These are phyloP conservation scores for Eruca vesicaria DNA, from an alignment of 441 rosid species.

Conservation along the genomic window DNA sequence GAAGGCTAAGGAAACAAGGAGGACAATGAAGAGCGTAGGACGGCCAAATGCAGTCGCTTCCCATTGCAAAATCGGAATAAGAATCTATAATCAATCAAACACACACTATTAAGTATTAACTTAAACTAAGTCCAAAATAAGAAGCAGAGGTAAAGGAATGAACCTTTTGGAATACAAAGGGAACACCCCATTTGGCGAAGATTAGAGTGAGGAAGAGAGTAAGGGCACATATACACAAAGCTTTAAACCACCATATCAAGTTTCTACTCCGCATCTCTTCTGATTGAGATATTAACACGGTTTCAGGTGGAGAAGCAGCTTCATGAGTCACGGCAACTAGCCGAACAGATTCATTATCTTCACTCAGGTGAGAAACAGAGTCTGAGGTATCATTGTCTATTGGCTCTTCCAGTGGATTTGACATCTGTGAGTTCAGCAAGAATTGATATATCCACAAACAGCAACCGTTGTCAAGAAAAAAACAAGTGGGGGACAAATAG, in stretches of 20 bases:
- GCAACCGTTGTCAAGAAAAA: constrained; percentile 4
- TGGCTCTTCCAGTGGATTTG: constrained; percentile 38
- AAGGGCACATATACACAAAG: constrained; percentile 36
- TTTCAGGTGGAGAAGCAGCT: constrained; percentile 37
- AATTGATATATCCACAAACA: constrained; percentile 2
- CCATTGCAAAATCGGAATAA: constrained; percentile 87
- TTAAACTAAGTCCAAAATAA: neutral
- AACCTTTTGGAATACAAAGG: constrained; percentile 78
- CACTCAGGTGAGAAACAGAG: constrained; percentile 37
- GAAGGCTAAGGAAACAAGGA: constrained; percentile 79
- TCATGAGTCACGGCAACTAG: constrained; percentile 53
- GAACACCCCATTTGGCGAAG: constrained; percentile 79
- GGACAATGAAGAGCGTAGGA: constrained; percentile 83
- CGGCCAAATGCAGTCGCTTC: constrained; percentile 99
- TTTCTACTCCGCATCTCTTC: constrained; percentile 26
- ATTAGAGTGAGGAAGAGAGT: constrained; percentile 36
- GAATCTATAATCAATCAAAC: constrained; percentile 53
- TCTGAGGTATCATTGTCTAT: constrained; percentile 34
- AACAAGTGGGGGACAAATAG: neutral
- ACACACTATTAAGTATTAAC: neutral
- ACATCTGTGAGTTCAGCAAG: constrained; percentile 39
- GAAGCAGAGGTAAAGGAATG: neutral
- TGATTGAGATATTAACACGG: constrained; percentile 34
- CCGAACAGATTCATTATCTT: constrained; percentile 68
- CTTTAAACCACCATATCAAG: constrained; percentile 50